Evolutionary conservation across 192 early-diverging fungal genomes (phyloP).

Genomic region (Linnemannia zychae): DNA sequence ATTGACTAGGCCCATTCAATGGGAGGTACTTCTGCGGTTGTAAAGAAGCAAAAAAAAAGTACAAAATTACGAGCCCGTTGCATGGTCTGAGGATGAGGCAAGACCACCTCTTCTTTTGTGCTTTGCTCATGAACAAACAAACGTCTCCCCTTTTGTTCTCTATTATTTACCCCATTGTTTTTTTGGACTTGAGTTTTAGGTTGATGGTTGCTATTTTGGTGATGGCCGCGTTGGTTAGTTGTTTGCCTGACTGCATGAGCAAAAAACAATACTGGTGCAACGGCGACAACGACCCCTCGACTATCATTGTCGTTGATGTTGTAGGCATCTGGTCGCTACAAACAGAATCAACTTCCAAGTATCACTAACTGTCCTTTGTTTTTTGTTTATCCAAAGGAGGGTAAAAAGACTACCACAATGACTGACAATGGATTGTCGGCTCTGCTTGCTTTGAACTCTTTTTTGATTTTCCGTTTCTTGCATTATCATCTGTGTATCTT

Average conservation of each 20-base stretch:
- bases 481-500: too few species aligned
- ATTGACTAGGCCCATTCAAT: neutral
- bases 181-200: neutral
- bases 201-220: neutral
- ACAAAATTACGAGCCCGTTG: neutral
- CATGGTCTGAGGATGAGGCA: neutral
- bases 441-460: neutral
- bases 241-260: neutral
- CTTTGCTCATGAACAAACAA: neutral
- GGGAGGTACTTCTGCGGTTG: neutral
- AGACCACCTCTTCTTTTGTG: neutral
- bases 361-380: too few species aligned
- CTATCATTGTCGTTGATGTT: too few species aligned
- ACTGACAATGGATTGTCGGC: neutral
- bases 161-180: constrained; percentile 5
- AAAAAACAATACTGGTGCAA: too few species aligned
- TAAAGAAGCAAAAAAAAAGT: neutral
- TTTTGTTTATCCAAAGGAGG: too few species aligned
- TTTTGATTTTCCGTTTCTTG: too few species aligned
- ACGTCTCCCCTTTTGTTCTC: neutral
- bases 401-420: too few species aligned
- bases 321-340: too few species aligned
- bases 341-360: too few species aligned
- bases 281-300: too few species aligned
- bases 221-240: neutral